These are phyloP conservation scores for Trametes hirsuta DNA, from an alignment of 1,284 basidiomycete species.

Conservation along the genomic window DNA sequence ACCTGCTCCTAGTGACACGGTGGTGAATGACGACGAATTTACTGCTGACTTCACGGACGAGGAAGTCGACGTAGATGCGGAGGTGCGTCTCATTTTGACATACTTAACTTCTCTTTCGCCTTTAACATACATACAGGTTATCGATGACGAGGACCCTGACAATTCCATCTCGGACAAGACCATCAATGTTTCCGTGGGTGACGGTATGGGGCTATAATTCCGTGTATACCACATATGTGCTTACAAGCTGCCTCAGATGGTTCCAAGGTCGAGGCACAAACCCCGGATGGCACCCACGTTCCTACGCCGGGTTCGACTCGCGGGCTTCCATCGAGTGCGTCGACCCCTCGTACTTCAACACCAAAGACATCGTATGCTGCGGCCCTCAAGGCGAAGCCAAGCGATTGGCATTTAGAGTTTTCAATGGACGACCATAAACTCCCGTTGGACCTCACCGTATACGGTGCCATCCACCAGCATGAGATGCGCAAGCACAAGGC, in stretches of 20 bases:
- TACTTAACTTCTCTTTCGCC: background rate
- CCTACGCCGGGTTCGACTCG: slow-evolving; percentile 76
- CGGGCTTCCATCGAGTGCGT: slow-evolving; percentile 38
- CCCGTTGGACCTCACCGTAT: slow-evolving; percentile 89
- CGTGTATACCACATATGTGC: background rate
- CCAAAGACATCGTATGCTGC: slow-evolving; percentile 86
- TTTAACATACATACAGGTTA: slow-evolving; percentile 45
- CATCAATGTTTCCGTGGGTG: slow-evolving; percentile 80
- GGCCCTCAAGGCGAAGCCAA: slow-evolving; percentile 88
- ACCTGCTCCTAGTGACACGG: slow-evolving; percentile 51
- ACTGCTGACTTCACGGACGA: slow-evolving; percentile 78
- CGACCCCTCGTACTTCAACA: slow-evolving; percentile 44
- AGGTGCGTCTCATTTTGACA: slow-evolving; percentile 38
- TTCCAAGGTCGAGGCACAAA: slow-evolving; percentile 91
- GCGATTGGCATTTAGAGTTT: slow-evolving; percentile 97
- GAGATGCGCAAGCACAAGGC: slow-evolving; percentile 69
- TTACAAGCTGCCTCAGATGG: slow-evolving; percentile 59
- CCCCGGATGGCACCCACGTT: slow-evolving; percentile 93
- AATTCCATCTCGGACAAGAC: slow-evolving; percentile 76
- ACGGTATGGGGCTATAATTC: slow-evolving; percentile 53
- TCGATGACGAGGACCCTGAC: slow-evolving; percentile 78
- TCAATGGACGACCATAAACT: slow-evolving; percentile 86
- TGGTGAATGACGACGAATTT: slow-evolving; percentile 63
- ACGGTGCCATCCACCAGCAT: slow-evolving; percentile 92
- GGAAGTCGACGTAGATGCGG: slow-evolving; percentile 72